phyloP scores from a whole-genome alignment of 2,329 filamentous ascomycete species.

The Ceratocystis lukuohia region DNA sequence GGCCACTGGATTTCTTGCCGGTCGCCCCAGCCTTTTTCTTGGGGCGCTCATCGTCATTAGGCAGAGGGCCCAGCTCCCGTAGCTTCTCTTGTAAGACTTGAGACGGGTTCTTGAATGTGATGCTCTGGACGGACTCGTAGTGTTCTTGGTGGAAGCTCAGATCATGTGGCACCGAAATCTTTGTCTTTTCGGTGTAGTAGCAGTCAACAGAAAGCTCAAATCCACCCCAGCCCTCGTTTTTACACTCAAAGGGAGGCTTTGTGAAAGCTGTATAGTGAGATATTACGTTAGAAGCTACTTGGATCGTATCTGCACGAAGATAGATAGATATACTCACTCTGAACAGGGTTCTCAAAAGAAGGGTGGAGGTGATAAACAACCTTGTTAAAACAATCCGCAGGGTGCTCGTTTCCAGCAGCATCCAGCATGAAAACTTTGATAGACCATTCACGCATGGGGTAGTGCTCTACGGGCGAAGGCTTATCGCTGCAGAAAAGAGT shows the following conservation, averaged over 20 bases:
- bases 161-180: slow-evolving; percentile 70
- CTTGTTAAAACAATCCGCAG: slow-evolving; percentile 79
- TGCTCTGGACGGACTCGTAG: slow-evolving; percentile 70
- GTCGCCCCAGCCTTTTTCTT: slow-evolving; percentile 52
- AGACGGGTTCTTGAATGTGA: slow-evolving; percentile 88
- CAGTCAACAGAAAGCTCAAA: slow-evolving; percentile 88
- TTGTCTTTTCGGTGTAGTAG: slow-evolving; percentile 73
- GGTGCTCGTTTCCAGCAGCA: slow-evolving; percentile 69
- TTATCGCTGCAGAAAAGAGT: slow-evolving; percentile 48
- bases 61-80: slow-evolving; percentile 74
- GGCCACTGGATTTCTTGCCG: slow-evolving; percentile 63
- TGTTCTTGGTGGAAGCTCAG: slow-evolving; percentile 73
- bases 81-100: slow-evolving; percentile 67
- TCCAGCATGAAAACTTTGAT: slow-evolving; percentile 76
- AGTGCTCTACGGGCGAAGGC: slow-evolving; percentile 68
- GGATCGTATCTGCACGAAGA: no score
- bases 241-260: slow-evolving; percentile 74
- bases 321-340: slow-evolving; percentile 50
- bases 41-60: slow-evolving; percentile 51
- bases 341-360: slow-evolving; percentile 73
- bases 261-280: slow-evolving; percentile 49
- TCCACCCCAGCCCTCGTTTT: slow-evolving; percentile 95
- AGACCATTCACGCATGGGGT: slow-evolving; percentile 86
- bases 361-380: slow-evolving; percentile 88
- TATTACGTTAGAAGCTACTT: not conserved